phyloP scores from a whole-genome alignment of 345 rosid species.

The Populus simonii region DNA sequence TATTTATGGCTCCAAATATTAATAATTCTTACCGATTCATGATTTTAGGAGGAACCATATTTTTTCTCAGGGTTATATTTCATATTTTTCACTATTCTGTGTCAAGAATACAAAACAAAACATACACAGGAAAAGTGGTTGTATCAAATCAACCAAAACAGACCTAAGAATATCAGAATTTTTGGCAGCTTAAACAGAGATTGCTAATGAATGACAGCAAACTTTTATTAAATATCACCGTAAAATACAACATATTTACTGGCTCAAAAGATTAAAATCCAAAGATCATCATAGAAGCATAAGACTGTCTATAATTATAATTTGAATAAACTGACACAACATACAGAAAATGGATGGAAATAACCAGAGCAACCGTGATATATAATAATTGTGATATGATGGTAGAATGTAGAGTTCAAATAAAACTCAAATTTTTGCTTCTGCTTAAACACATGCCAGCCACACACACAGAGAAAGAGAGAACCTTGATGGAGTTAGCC shows the following conservation, averaged over 20 bases:
- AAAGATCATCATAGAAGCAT: not conserved
- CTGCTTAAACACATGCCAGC: not conserved
- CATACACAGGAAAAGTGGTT: not conserved
- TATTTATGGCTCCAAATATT: not conserved
- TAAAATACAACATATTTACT: not conserved
- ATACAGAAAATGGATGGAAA: not conserved
- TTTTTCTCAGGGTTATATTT: not conserved
- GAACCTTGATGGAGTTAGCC: conserved; percentile 86
- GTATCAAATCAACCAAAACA: not conserved
- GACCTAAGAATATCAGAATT: not conserved
- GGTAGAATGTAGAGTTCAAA: not conserved
- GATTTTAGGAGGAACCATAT: not conserved
- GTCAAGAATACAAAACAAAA: not conserved
- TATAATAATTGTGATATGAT: not conserved
- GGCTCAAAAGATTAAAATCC: not conserved
- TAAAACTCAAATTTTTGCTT: not conserved
- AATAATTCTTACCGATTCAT: not conserved
- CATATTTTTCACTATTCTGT: not conserved
- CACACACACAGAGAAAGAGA: not conserved
- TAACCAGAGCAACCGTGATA: not conserved
- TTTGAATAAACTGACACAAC: not conserved
- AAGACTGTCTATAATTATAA: not conserved
- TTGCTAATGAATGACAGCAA: not conserved
- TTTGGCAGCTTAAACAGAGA: not conserved
- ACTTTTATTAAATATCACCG: not conserved